Evolutionary conservation across 352 stramenopile species (phyloP).

Genomic region (Saprolegnia parasitica): DNA sequence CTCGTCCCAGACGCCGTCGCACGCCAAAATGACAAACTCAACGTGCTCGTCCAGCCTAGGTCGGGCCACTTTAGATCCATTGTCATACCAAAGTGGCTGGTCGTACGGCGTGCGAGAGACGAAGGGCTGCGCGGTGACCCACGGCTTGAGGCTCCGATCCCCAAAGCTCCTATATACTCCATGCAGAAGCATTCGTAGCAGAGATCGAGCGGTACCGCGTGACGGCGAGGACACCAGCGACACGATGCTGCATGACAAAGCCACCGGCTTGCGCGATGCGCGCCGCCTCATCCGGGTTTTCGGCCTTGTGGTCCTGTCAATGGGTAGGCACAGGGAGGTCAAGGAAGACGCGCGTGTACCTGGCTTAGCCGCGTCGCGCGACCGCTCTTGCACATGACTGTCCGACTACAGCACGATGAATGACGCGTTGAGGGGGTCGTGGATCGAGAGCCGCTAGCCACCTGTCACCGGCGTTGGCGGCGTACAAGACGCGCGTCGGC

Average conservation of each 20-base stretch:
- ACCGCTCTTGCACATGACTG: conserved; percentile 54
- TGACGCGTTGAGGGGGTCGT: conserved; percentile 2
- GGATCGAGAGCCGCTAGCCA: conserved; percentile 27
- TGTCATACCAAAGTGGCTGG: no score
- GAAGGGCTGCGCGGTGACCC: conserved; percentile 50
- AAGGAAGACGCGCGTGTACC: conserved; percentile 28
- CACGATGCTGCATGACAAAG: conserved; percentile 66
- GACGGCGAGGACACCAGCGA: conserved; percentile 66
- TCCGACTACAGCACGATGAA: conserved; percentile 39
- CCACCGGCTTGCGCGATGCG: conserved; percentile 55
- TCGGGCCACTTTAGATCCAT: background rate
- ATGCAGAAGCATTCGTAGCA: background rate
- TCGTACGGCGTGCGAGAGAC: conserved; percentile 43
- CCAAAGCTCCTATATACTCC: conserved; percentile 59
- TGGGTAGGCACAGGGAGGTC: background rate
- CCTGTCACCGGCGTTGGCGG: conserved; percentile 74
- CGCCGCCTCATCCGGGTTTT: conserved; percentile 46
- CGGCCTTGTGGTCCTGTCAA: conserved; percentile 64
- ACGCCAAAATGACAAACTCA: conserved; percentile 68
- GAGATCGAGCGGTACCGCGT: conserved; percentile 41
- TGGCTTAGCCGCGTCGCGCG: conserved; percentile 52
- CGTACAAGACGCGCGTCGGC: conserved; percentile 42
- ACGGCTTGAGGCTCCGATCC: conserved; percentile 66
- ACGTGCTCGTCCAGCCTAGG: conserved; percentile 48
- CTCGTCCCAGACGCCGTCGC: conserved; percentile 78